These are phyloP conservation scores for Cyclotella kingstonii DNA, from an alignment of 108 stramenopile genomes.

Conservation along the genomic window DNA sequence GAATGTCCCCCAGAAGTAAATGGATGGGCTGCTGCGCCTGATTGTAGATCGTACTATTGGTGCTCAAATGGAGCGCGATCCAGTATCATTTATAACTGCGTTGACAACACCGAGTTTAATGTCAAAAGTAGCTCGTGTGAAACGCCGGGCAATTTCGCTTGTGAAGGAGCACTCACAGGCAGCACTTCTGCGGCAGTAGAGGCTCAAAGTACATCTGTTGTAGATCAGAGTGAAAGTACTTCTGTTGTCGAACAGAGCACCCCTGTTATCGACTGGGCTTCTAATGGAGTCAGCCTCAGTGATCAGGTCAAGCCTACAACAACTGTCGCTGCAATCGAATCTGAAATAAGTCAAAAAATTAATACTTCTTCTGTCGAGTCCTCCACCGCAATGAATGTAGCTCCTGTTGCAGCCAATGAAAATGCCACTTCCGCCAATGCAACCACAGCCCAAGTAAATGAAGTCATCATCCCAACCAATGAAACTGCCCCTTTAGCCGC, in stretches of 20 bases:
- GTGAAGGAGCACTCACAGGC: neutral
- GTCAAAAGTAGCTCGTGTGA: neutral
- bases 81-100: conserved; percentile 9
- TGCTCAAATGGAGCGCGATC: conserved; percentile 13
- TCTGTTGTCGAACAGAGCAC: neutral
- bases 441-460: too few species aligned
- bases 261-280: neutral
- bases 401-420: neutral
- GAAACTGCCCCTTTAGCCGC: too few species aligned
- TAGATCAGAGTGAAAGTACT: neutral
- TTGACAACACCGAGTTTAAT: neutral
- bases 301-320: neutral
- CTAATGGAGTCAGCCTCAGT: neutral
- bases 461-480: too few species aligned
- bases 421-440: neutral
- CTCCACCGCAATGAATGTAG: neutral
- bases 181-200: neutral
- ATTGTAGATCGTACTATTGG: conserved; percentile 19
- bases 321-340: neutral
- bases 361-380: neutral
- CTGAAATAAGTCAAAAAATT: neutral
- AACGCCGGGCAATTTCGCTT: neutral
- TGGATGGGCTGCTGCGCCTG: conserved; percentile 20
- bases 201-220: neutral
- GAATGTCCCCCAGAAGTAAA: conserved; percentile 6